Conservation (phyloP, 345 rosid genomes). For the Arabis hirsuta region DNA sequence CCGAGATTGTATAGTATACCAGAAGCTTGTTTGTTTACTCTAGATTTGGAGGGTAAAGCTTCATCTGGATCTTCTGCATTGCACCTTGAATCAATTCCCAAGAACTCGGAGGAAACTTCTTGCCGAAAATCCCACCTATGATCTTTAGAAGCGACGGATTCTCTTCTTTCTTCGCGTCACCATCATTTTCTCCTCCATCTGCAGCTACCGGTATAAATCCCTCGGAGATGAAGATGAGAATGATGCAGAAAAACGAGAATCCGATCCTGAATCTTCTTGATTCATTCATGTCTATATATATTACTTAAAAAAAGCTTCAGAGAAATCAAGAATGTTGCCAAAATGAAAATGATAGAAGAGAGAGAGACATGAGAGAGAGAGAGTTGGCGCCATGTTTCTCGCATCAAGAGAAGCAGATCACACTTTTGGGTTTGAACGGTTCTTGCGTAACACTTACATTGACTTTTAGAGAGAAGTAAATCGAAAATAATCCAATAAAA, state of each 20-base stretch:
- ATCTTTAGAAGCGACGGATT: slow-evolving; percentile 47
- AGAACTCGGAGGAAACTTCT: slow-evolving; percentile 52
- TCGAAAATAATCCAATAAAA: slow-evolving; percentile 9
- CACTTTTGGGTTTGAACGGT: slow-evolving; percentile 32
- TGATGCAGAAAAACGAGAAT: slow-evolving; percentile 22
- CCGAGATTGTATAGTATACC: slow-evolving; percentile 7
- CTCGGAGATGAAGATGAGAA: slow-evolving; percentile 37
- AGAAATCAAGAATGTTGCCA: slow-evolving; percentile 1
- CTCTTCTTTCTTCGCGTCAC: slow-evolving; percentile 32
- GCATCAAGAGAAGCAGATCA: slow-evolving; percentile 17
- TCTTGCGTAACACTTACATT: slow-evolving; percentile 26
- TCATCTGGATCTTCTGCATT: slow-evolving; percentile 50
- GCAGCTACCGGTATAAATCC: slow-evolving; percentile 15
- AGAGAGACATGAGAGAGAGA: slow-evolving; percentile 18
- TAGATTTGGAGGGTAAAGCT: slow-evolving; percentile 62
- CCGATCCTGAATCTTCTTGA: slow-evolving; percentile 25
- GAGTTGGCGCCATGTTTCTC: slow-evolving; percentile 38
- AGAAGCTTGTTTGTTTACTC: slow-evolving; percentile 49
- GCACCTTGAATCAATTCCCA: slow-evolving; percentile 63
- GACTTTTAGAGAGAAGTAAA: slow-evolving; percentile 3
- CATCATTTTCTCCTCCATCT: slow-evolving; percentile 37
- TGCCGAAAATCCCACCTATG: slow-evolving; percentile 40
- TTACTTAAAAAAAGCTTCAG: not conserved
- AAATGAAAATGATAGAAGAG: slow-evolving; percentile 21
- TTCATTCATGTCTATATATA: slow-evolving; percentile 35